Conservation (phyloP, 106 monocot species). For the Ottelia alismoides region DNA sequence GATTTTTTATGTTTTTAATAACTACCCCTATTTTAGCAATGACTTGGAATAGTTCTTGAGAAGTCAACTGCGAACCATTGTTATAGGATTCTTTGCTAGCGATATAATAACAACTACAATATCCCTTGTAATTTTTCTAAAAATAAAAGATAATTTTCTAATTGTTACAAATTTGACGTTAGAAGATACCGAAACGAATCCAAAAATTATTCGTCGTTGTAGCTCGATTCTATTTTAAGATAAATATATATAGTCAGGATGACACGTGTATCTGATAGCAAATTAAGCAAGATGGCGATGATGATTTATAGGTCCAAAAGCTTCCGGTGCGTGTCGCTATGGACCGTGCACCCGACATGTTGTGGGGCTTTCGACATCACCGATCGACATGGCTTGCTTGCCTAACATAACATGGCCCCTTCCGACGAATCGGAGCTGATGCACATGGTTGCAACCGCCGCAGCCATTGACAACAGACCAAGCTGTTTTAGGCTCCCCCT, state of each 20-base stretch:
- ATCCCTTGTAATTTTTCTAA: too few relatives aligned
- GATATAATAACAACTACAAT: too few relatives aligned
- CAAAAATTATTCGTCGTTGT: neutral
- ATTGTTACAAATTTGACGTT: too few relatives aligned
- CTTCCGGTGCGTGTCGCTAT: neutral
- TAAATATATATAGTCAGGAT: too few relatives aligned
- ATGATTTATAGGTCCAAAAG: neutral
- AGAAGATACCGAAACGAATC: too few relatives aligned
- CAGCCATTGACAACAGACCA: neutral
- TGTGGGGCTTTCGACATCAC: slow-evolving; percentile 2
- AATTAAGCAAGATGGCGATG: slow-evolving; percentile 39
- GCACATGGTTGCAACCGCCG: slow-evolving; percentile 3
- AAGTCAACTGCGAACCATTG: too few relatives aligned
- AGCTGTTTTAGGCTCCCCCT: neutral
- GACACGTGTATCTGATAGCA: too few relatives aligned
- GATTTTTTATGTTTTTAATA: neutral
- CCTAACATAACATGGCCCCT: slow-evolving; percentile 5
- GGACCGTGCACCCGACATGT: slow-evolving; percentile 1
- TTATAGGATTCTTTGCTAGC: too few relatives aligned
- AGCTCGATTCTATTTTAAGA: too few relatives aligned
- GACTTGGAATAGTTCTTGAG: too few relatives aligned
- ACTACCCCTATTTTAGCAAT: neutral
- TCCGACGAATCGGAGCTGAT: neutral
- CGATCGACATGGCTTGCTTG: slow-evolving; percentile 1
- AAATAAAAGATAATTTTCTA: too few relatives aligned